Evolutionary conservation across 106 monocot species (phyloP).

Genomic region (Narthecium ossifragum): DNA sequence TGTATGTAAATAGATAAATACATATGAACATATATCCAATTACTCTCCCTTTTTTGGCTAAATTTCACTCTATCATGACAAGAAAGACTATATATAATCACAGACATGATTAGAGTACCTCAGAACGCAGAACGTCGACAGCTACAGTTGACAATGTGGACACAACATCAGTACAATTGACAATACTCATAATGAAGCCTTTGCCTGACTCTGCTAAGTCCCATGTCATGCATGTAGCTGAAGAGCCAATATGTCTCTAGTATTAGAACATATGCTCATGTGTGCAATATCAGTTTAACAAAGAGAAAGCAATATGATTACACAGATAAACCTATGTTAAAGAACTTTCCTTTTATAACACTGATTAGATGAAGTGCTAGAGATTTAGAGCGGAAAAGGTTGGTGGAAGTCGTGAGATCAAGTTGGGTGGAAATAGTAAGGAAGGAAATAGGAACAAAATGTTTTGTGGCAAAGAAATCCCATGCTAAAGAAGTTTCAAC

Average conservation of each 20-base stretch:
- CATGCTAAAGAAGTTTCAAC: no score
- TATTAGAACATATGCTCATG: not conserved
- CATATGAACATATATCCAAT: not conserved
- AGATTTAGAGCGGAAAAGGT: not conserved
- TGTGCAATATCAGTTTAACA: not conserved
- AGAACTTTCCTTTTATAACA: no score
- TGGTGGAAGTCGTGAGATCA: not conserved
- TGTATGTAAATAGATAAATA: not conserved
- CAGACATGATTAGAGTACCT: constrained; percentile 19
- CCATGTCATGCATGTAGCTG: constrained; percentile 72
- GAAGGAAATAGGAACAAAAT: no score
- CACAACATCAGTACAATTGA: constrained; percentile 46
- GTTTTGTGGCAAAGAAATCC: no score
- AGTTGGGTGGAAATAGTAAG: no score
- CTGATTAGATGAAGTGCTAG: no score
- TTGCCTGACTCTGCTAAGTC: constrained; percentile 56
- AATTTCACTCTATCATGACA: no score
- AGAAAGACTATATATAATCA: not conserved
- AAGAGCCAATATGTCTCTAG: not conserved
- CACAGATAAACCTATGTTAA: no score
- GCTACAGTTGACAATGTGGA: constrained; percentile 42
- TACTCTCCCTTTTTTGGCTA: no score
- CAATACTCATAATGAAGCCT: constrained; percentile 35
- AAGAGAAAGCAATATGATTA: not conserved
- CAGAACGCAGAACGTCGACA: constrained; percentile 30